Percentiles rank a stretch among this genome's conserved stretches.
Evolutionary conservation across 2,329 filamentous ascomycete genomes (phyloP).

Genomic region (Berkeleyomyces basicola): DNA sequence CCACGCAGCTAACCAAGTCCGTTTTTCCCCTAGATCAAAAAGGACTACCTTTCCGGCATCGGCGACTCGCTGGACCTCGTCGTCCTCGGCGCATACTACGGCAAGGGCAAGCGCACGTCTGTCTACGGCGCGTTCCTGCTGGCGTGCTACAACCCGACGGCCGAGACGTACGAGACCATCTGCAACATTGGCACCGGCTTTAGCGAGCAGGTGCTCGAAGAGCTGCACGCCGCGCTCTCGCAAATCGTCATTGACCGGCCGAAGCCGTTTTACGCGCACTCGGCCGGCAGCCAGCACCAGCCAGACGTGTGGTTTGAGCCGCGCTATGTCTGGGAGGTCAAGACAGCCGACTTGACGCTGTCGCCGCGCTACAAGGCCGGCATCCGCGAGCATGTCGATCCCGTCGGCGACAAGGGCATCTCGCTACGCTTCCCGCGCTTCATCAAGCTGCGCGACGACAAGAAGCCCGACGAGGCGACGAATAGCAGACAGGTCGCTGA

Average conservation of each 20-base stretch:
- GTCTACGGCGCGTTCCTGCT: slow-evolving; percentile 93
- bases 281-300: slow-evolving; percentile 70
- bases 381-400: slow-evolving; percentile 60
- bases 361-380: slow-evolving; percentile 91
- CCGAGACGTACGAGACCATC: slow-evolving; percentile 79
- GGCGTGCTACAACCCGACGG: slow-evolving; percentile 72
- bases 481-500: slow-evolving; percentile 74
- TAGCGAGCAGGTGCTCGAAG: slow-evolving; percentile 82
- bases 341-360: slow-evolving; percentile 85
- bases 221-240: slow-evolving; percentile 60
- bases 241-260: slow-evolving; percentile 70
- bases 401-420: slow-evolving; percentile 57
- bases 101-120: slow-evolving; percentile 86
- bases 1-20: not conserved
- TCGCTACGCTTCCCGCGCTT: slow-evolving; percentile 84
- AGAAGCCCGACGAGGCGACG: slow-evolving; percentile 85
- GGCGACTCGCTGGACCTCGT: slow-evolving; percentile 95
- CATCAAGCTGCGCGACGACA: slow-evolving; percentile 83
- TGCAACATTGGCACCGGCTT: slow-evolving; percentile 99
- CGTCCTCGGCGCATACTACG: slow-evolving; percentile 84
- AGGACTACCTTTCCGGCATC: slow-evolving; percentile 86
- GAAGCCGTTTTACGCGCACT: slow-evolving; percentile 91
- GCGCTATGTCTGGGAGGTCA: slow-evolving; percentile 89
- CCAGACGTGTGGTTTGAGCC: slow-evolving; percentile 98
- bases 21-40: slow-evolving; percentile 53